These are phyloP conservation scores for Globisporangium radiosum DNA, from an alignment of 352 stramenopile species.

Conservation along the genomic window DNA sequence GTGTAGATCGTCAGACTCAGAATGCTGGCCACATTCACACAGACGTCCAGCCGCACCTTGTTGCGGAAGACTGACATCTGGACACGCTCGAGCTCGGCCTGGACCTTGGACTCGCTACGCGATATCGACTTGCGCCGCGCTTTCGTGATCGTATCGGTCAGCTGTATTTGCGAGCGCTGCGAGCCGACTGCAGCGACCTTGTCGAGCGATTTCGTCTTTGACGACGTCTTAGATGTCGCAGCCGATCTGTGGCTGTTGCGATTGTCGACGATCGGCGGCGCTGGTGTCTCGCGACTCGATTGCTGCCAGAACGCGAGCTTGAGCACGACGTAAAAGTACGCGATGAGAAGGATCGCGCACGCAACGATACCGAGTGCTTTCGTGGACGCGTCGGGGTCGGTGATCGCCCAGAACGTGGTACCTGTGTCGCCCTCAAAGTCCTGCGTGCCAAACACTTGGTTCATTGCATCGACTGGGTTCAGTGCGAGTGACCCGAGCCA, in stretches of 20 bases:
- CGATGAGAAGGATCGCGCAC: slow-evolving; percentile 1
- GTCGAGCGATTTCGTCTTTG: not conserved
- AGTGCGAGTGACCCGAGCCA: slow-evolving; percentile 7
- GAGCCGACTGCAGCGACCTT: not conserved
- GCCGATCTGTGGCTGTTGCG: not conserved
- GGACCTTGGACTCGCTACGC: slow-evolving; percentile 2
- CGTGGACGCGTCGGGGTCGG: not conserved
- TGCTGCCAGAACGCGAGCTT: slow-evolving; percentile 11
- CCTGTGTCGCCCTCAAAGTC: slow-evolving; percentile 3
- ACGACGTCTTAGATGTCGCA: too few species aligned
- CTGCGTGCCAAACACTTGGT: slow-evolving; percentile 4
- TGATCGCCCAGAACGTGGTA: slow-evolving; percentile 7
- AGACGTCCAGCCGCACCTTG: not conserved
- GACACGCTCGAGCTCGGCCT: slow-evolving; percentile 7
- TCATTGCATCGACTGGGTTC: slow-evolving; percentile 5
- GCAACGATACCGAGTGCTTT: slow-evolving; percentile 6
- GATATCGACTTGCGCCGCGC: slow-evolving; percentile 6
- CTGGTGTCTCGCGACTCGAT: slow-evolving; percentile 5
- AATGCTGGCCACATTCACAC: not conserved
- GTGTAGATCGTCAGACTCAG: too few species aligned
- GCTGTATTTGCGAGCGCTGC: not conserved
- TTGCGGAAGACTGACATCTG: slow-evolving; percentile 6
- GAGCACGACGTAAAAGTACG: slow-evolving; percentile 9
- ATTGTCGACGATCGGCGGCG: not conserved
- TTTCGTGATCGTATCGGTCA: slow-evolving; percentile 4